Percentiles rank a stretch among this genome's conserved stretches.
phyloP scores from a whole-genome alignment of 78 protist genomes.

The Pelomyxa schiedti region DNA sequence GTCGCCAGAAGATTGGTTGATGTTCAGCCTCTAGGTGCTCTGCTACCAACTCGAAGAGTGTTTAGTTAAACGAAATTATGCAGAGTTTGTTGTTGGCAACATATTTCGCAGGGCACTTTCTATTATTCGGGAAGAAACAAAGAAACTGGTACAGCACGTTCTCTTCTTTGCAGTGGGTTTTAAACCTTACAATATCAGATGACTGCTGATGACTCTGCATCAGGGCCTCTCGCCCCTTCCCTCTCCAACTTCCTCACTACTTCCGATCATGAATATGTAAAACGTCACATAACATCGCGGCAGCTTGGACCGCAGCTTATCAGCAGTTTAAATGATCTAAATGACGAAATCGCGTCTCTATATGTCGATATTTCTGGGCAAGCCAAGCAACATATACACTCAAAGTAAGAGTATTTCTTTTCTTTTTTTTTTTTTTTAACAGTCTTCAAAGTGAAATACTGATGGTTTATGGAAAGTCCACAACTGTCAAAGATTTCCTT shows the following conservation, averaged over 20 bases:
- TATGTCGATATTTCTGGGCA: conserved; percentile 29
- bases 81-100: conserved; percentile 52
- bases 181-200: neutral
- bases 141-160: neutral
- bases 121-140: conserved; percentile 45
- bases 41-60: neutral
- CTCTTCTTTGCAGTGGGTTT: no score
- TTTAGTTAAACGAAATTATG: neutral
- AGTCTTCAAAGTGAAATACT: conserved; percentile 30
- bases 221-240: neutral
- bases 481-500: conserved; percentile 55
- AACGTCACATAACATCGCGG: conserved; percentile 8
- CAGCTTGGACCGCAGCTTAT: conserved; percentile 18
- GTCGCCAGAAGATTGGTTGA: conserved; percentile 29
- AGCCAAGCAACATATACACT: conserved; percentile 43
- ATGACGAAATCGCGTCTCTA: conserved; percentile 25
- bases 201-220: neutral
- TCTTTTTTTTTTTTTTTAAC: neutral
- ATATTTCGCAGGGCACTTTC: conserved; percentile 43
- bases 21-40: conserved; percentile 49
- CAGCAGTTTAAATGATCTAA: conserved; percentile 12
- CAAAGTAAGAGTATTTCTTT: conserved; percentile 23
- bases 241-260: neutral
- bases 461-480: conserved; percentile 47
- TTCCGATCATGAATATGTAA: neutral